Evolutionary conservation across 1,139 yeast species (phyloP).

Genomic region (Lodderomyces elongisporus): DNA sequence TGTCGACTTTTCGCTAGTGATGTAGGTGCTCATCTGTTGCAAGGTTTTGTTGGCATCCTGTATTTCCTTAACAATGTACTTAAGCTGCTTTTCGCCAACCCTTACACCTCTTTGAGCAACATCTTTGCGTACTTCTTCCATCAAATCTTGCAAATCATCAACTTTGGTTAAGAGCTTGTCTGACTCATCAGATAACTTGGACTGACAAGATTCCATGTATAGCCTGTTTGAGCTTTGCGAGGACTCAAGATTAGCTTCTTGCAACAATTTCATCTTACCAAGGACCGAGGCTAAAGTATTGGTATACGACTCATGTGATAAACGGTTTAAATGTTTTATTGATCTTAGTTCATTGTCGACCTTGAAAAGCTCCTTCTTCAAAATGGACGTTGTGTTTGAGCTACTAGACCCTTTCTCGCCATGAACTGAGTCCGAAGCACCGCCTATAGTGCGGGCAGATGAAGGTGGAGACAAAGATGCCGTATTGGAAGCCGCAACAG

Average conservation of each 20-base stretch:
- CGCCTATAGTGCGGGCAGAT: neutral
- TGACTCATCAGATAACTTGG: constrained; percentile 69
- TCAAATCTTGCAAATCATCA: constrained; percentile 87
- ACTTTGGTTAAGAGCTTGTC: constrained; percentile 71
- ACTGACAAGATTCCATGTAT: constrained; percentile 76
- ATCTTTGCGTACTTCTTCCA: constrained; percentile 86
- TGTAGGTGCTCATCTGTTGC: constrained; percentile 52
- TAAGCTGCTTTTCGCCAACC: constrained; percentile 71
- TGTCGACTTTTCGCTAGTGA: constrained; percentile 65
- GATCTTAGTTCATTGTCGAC: constrained; percentile 57
- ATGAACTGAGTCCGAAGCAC: neutral
- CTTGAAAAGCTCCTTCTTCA: constrained; percentile 9
- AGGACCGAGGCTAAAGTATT: constrained; percentile 42
- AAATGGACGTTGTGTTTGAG: neutral
- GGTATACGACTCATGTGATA: constrained; percentile 41
- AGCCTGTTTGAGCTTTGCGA: constrained; percentile 50
- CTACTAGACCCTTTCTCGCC: neutral
- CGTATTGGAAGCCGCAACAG: neutral
- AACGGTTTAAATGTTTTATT: constrained; percentile 54
- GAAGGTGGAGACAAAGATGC: neutral
- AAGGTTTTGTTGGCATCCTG: constrained; percentile 51
- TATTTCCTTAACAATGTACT: constrained; percentile 61
- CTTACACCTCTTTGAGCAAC: constrained; percentile 90
- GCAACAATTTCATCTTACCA: constrained; percentile 40
- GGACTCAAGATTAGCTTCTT: constrained; percentile 36